These are phyloP conservation scores for Linnemannia zychae DNA, from an alignment of 192 early-diverging fungal species.

Conservation along the genomic window DNA sequence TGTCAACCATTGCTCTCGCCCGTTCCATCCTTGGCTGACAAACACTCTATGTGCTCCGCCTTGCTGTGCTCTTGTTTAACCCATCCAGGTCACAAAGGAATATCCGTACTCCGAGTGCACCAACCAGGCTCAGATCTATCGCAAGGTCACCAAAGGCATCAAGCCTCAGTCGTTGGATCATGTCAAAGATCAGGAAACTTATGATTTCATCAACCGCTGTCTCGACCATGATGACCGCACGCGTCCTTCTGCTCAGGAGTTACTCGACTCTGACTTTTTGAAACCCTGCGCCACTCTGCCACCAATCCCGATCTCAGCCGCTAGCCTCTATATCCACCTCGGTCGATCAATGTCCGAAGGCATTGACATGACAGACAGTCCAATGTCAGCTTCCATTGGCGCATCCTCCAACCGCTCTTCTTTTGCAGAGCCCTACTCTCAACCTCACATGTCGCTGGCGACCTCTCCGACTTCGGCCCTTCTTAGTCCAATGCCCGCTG, in stretches of 20 bases:
- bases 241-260: slow-evolving; percentile 66
- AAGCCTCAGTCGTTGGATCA: slow-evolving; percentile 77
- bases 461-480: slow-evolving; percentile 13
- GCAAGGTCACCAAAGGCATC: slow-evolving; percentile 81
- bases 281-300: slow-evolving; percentile 33
- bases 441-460: background rate
- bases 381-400: slow-evolving; percentile 15
- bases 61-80: slow-evolving; percentile 7
- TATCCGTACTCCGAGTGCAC: slow-evolving; percentile 90
- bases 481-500: slow-evolving; percentile 15
- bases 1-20: slow-evolving; percentile 55
- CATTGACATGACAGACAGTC: slow-evolving; percentile 17
- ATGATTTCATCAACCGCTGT: slow-evolving; percentile 78
- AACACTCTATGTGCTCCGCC: background rate
- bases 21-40: slow-evolving; percentile 5
- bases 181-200: slow-evolving; percentile 74
- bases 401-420: slow-evolving; percentile 17
- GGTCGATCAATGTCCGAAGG: slow-evolving; percentile 13
- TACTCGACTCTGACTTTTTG: slow-evolving; percentile 70
- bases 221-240: slow-evolving; percentile 69
- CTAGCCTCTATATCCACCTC: slow-evolving; percentile 14
- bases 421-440: slow-evolving; percentile 8
- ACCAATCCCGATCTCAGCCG: background rate
- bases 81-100: slow-evolving; percentile 75
- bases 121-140: slow-evolving; percentile 89